A percentile compares a stretch with the other conserved stretches of the same genome.
These are phyloP conservation scores for Syzygium syzygioides DNA, from an alignment of 441 rosid genomes.

Conservation along the genomic window DNA sequence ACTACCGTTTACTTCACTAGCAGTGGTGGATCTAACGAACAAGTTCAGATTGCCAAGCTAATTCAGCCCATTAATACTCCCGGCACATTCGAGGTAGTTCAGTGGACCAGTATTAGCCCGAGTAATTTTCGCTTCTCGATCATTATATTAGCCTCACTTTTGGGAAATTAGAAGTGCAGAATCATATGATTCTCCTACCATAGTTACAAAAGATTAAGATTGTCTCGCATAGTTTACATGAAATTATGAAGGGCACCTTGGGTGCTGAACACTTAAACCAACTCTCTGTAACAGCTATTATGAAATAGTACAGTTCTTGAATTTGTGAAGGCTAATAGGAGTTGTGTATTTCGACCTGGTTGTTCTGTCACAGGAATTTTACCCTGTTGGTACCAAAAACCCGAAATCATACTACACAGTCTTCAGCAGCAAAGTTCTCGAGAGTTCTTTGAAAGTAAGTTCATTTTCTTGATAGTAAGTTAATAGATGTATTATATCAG, in stretches of 20 bases:
- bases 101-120: background rate
- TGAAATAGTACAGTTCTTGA: background rate
- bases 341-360: background rate
- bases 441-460: conserved; percentile 42
- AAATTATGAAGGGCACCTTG: background rate
- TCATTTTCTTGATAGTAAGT: background rate
- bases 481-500: background rate
- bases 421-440: conserved; percentile 39
- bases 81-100: conserved; percentile 27
- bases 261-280: background rate
- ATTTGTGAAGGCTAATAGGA: background rate
- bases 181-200: no score
- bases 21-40: conserved; percentile 26
- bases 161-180: background rate
- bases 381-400: conserved; percentile 18
- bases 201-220: background rate
- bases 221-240: background rate
- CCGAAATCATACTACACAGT: conserved; percentile 25
- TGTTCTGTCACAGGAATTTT: conserved; percentile 21
- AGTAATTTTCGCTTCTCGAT: background rate
- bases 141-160: background rate
- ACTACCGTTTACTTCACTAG: conserved; percentile 19
- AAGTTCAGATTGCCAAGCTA: conserved; percentile 27
- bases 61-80: conserved; percentile 30
- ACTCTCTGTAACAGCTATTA: background rate